Percentiles rank a stretch among this genome's conserved stretches.
These are phyloP conservation scores for Cytidiella melzeri DNA, from an alignment of 768 basidiomycete species.

Conservation along the genomic window DNA sequence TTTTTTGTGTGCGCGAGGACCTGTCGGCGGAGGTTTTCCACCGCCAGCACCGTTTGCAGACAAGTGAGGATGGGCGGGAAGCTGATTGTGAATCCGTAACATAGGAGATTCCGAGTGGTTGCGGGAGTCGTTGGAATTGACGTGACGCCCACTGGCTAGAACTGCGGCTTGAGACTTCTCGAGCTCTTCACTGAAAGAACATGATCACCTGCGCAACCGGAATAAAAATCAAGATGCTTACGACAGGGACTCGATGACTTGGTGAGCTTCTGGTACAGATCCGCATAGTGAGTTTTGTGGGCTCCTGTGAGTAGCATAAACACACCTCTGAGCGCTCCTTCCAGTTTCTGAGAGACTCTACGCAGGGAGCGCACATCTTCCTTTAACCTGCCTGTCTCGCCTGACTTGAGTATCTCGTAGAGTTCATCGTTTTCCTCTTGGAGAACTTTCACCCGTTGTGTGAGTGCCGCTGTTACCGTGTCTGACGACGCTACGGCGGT, in stretches of 20 bases:
- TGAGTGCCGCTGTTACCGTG: slow-evolving; percentile 68
- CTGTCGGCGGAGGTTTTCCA: slow-evolving; percentile 62
- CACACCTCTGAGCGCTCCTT: slow-evolving; percentile 72
- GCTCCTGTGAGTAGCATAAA: too few relatives aligned
- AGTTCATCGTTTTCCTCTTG: slow-evolving; percentile 89
- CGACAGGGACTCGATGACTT: slow-evolving; percentile 65
- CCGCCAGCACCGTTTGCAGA: slow-evolving; percentile 18
- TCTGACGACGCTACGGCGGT: slow-evolving; percentile 29
- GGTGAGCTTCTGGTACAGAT: slow-evolving; percentile 60
- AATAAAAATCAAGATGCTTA: slow-evolving; percentile 34
- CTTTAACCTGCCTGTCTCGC: slow-evolving; percentile 76
- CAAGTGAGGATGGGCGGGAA: background rate
- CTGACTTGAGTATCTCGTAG: slow-evolving; percentile 64
- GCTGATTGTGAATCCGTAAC: slow-evolving; percentile 34
- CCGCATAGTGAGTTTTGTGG: background rate
- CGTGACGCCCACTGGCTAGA: slow-evolving; percentile 38
- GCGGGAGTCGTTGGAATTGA: slow-evolving; percentile 27
- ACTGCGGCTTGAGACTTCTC: slow-evolving; percentile 72
- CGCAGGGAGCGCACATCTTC: slow-evolving; percentile 73
- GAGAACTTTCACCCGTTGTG: slow-evolving; percentile 61
- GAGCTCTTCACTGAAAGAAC: slow-evolving; percentile 53
- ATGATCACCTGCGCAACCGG: slow-evolving; percentile 13
- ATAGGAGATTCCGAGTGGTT: slow-evolving; percentile 37
- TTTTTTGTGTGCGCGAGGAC: slow-evolving; percentile 79
- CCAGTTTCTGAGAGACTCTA: slow-evolving; percentile 60